A percentile compares a stretch with the other conserved stretches of the same genome.
Conservation (phyloP, 495 filamentous ascomycete species). For the Achaetomiella virescens region DNA sequence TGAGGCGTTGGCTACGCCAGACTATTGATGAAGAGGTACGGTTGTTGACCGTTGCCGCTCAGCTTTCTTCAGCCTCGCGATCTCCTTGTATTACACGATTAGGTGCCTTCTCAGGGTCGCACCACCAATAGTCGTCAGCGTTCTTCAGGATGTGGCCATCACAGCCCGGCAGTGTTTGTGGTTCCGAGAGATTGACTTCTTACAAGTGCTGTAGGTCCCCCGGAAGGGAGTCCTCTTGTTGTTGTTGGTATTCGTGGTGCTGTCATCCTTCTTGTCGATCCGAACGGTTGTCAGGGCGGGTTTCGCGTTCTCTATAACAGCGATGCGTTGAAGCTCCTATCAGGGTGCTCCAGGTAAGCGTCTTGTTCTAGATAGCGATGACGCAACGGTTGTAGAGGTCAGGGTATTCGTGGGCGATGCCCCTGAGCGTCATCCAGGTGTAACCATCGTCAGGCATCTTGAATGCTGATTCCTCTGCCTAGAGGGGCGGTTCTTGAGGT, state of each 20-base stretch:
- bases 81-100: too few species aligned
- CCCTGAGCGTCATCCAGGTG: not conserved
- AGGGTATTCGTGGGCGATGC: not conserved
- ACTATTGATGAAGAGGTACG: not conserved
- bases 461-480: not conserved
- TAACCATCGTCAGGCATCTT: not conserved
- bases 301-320: too few species aligned
- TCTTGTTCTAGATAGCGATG: too few species aligned
- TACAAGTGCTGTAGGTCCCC: too few species aligned
- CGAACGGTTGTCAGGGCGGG: too few species aligned
- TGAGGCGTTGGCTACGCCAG: not conserved
- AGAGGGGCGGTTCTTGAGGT: not conserved
- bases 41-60: not conserved
- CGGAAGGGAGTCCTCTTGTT: too few species aligned
- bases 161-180: not conserved
- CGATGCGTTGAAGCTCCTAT: not conserved
- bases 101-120: too few species aligned
- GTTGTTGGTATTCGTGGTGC: too few species aligned
- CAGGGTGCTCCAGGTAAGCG: too few species aligned
- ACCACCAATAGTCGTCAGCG: not conserved
- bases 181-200: not conserved
- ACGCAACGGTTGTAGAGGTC: not conserved
- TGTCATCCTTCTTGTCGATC: too few species aligned
- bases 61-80: too few species aligned
- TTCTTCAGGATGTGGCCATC: not conserved